These are phyloP conservation scores for Paradendryphiella salina DNA, from an alignment of 2,329 filamentous ascomycete genomes.

Conservation along the genomic window DNA sequence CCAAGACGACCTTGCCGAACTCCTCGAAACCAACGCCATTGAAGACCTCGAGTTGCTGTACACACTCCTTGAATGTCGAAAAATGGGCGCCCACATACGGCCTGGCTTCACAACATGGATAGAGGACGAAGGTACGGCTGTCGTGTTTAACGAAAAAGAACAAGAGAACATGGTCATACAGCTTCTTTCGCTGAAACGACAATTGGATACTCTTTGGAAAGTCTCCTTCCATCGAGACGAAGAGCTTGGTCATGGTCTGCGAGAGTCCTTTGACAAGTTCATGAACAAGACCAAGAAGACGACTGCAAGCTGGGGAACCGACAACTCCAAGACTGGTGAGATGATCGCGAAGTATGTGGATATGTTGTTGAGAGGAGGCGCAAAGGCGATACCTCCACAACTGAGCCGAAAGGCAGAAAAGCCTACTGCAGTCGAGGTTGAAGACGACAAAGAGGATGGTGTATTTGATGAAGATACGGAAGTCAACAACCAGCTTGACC, in stretches of 20 bases:
- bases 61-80: slow-evolving; percentile 71
- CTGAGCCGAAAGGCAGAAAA: slow-evolving; percentile 63
- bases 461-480: slow-evolving; percentile 88
- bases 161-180: slow-evolving; percentile 85
- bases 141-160: slow-evolving; percentile 78
- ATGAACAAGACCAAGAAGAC: slow-evolving; percentile 85
- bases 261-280: slow-evolving; percentile 84
- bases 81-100: slow-evolving; percentile 70
- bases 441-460: slow-evolving; percentile 61
- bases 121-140: slow-evolving; percentile 69
- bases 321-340: slow-evolving; percentile 92
- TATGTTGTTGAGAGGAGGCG: slow-evolving; percentile 79
- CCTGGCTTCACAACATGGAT: slow-evolving; percentile 80
- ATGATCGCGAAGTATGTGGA: slow-evolving; percentile 99
- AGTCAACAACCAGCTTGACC: slow-evolving; percentile 87
- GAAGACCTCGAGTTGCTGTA: slow-evolving; percentile 76
- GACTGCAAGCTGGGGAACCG: slow-evolving; percentile 71
- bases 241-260: slow-evolving; percentile 74
- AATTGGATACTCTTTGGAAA: slow-evolving; percentile 75
- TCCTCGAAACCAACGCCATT: slow-evolving; percentile 72
- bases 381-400: slow-evolving; percentile 76
- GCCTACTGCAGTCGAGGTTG: slow-evolving; percentile 61
- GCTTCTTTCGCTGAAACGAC: slow-evolving; percentile 77
- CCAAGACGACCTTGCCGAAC: slow-evolving; percentile 66
- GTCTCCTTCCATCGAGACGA: slow-evolving; percentile 77